Conservation (phyloP, 176 grass and related monocot genomes). For the Eleusine indica region DNA sequence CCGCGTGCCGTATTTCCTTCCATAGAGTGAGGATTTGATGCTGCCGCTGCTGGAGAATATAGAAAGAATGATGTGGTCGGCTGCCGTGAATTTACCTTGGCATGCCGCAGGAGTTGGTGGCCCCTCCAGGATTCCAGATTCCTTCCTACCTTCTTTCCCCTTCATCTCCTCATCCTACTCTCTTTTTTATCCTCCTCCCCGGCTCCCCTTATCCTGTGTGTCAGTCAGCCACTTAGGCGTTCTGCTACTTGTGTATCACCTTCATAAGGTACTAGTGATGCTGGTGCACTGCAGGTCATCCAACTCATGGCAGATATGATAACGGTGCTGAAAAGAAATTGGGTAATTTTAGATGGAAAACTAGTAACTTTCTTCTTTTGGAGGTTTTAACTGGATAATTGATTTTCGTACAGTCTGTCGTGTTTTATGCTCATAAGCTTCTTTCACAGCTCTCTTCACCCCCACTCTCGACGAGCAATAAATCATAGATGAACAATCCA, state of each 20-base stretch:
- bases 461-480: background rate
- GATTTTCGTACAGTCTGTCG: background rate
- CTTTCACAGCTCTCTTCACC: background rate
- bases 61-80: background rate
- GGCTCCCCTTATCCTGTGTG: background rate
- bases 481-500: background rate
- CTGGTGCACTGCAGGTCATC: background rate
- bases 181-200: background rate
- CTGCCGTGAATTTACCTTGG: background rate
- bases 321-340: constrained; percentile 3
- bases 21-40: background rate
- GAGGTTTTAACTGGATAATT: background rate
- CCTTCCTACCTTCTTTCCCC: background rate
- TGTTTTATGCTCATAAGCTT: background rate
- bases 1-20: background rate
- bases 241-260: background rate
- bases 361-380: constrained; percentile 1
- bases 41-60: background rate
- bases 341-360: background rate
- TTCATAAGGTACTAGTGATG: background rate
- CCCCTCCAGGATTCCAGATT: background rate
- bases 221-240: background rate
- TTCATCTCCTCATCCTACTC: background rate
- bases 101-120: background rate
- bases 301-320: constrained; percentile 6